Evolutionary conservation across 2,329 filamentous ascomycete species (phyloP), one percentile per base, ranked within the genome.

Genomic region (Claviceps humidiphila): DNA sequence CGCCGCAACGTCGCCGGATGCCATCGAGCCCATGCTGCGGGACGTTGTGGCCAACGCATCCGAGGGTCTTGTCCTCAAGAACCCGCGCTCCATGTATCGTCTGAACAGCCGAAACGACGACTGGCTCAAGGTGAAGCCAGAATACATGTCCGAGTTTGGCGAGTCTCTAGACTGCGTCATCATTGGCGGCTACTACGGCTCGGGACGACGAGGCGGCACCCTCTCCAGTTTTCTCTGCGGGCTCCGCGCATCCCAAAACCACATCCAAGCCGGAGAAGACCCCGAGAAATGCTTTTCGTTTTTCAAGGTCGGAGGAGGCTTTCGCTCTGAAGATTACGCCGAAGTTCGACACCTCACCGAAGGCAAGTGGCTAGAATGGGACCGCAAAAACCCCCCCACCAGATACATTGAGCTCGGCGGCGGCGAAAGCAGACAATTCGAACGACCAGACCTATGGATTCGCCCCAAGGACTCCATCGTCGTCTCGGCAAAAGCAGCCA

Each of bases 101-200:
- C 75, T 97, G 9, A 95, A 95, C 62, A 87, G 88, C 58, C 85
- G 93, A 47, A 93, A 94, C 61, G 87, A 95, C 60, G 88, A 95
- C 67, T 98, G 93, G 93, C 85, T 96, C 70, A 98, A 98, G 65
- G 90, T 98, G 8, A 98, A 98, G 62, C 93, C 93, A 1, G 93
- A 98, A 58, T 98, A 98, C 66, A 96, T 97, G 90, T 84, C 84
- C 2, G 91, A 95, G 56, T 95, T 93, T 64, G 93, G 93, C 55
- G 91, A 97, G 68, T 88, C 85, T 0, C 79, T 98, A 3, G 93
- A 98, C 64, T 89, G 89, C 58, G 72, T 96, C 14, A 75, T 98
- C 16, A 81, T 98, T 51, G 93, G 91, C 51, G 93, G 89, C 8
- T 97, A 95, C 68, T 98, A 87, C 64, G 93, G 93, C 14, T 87